These are phyloP conservation scores for Alternaria dauci DNA, from an alignment of 2,329 filamentous ascomycete species.

Conservation along the genomic window DNA sequence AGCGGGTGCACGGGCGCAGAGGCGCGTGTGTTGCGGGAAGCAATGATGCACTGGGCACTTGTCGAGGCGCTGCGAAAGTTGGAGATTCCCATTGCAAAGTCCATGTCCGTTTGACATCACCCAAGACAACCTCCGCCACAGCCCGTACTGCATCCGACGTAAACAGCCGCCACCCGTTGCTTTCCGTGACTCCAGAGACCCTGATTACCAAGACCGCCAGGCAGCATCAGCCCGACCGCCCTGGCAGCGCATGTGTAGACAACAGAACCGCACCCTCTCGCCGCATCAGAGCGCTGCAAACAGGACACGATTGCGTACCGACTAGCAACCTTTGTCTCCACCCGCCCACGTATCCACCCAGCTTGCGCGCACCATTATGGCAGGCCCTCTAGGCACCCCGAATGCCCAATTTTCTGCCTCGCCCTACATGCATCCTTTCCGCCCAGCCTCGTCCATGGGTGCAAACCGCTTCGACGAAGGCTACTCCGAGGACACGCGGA, in stretches of 20 bases:
- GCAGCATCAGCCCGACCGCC: slow-evolving; percentile 22
- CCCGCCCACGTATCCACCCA: neutral
- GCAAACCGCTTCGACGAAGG: slow-evolving; percentile 74
- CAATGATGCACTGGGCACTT: slow-evolving; percentile 6
- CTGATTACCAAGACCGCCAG: slow-evolving; percentile 14
- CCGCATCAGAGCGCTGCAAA: slow-evolving; percentile 2
- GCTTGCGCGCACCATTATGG: slow-evolving; percentile 37
- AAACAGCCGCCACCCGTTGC: slow-evolving; percentile 5
- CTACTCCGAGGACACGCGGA: slow-evolving; percentile 78
- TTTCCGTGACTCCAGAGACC: neutral
- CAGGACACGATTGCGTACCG: neutral
- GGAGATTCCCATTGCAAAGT: neutral
- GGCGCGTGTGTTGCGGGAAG: slow-evolving; percentile 1
- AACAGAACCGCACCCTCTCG: slow-evolving; percentile 1
- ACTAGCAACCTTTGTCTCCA: slow-evolving; percentile 9
- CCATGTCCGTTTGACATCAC: neutral
- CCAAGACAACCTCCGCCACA: neutral
- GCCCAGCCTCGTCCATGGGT: slow-evolving; percentile 48
- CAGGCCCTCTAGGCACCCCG: slow-evolving; percentile 38
- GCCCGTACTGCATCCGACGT: neutral
- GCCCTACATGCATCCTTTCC: slow-evolving; percentile 49
- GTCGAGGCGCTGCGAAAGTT: slow-evolving; percentile 9
- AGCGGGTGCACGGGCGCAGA: slow-evolving; percentile 14
- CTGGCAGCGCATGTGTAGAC: slow-evolving; percentile 5
- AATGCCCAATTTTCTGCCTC: slow-evolving; percentile 40